Evolutionary conservation across 129 eudicot species (phyloP).

Genomic region (Arctium lappa): DNA sequence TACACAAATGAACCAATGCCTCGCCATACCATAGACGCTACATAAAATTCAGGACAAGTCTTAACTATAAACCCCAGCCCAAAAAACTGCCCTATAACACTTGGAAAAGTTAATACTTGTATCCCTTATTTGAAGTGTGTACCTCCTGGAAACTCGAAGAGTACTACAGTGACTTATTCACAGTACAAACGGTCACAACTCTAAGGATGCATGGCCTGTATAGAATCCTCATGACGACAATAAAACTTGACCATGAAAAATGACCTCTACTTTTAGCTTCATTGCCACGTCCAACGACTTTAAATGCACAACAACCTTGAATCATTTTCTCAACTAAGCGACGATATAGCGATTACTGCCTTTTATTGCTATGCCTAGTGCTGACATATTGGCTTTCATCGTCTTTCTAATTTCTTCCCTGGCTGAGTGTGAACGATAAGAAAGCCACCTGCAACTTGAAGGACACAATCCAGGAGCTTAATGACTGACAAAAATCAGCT

Average conservation of each 20-base stretch:
- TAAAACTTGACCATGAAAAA: background rate
- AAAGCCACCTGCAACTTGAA: background rate
- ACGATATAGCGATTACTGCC: background rate
- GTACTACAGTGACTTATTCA: background rate
- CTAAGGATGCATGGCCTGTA: background rate
- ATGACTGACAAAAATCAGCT: background rate
- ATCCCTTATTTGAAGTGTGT: background rate
- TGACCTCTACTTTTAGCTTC: slow-evolving; percentile 5
- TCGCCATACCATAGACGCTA: background rate
- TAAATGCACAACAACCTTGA: background rate
- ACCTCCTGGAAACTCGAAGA: background rate
- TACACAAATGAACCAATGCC: background rate
- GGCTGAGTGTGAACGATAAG: background rate
- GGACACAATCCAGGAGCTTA: background rate
- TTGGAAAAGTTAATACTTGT: background rate
- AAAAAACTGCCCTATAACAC: background rate
- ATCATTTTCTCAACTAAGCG: background rate
- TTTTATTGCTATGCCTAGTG: background rate
- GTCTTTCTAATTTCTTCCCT: background rate
- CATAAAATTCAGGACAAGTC: background rate
- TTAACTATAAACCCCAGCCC: background rate
- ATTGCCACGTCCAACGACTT: background rate
- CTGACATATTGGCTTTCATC: background rate
- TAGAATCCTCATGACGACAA: background rate
- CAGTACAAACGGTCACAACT: background rate